Evolutionary conservation across 345 rosid species (phyloP).

Genomic region (Pseudoturritis turrita): DNA sequence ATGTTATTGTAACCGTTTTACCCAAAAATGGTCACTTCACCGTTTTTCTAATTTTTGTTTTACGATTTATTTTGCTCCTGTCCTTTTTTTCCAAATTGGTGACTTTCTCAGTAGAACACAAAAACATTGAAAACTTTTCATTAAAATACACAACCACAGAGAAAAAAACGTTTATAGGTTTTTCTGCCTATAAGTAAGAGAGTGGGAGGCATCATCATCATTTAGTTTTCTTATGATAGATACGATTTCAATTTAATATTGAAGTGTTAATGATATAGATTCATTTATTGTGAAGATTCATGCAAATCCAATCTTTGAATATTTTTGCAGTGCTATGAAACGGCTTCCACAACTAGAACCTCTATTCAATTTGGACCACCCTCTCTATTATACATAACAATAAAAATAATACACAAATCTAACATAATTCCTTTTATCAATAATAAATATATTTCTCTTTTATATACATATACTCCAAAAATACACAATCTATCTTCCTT

Average conservation of each 20-base stretch:
- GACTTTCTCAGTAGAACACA: no score
- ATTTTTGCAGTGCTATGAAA: constrained; percentile 8
- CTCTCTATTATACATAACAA: neutral
- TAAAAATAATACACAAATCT: neutral
- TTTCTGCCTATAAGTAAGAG: neutral
- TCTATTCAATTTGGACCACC: constrained; percentile 12
- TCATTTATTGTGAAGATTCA: constrained; percentile 26
- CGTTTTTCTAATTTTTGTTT: no score
- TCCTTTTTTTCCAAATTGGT: no score
- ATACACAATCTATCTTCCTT: neutral
- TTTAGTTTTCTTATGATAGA: neutral
- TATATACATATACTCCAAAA: neutral
- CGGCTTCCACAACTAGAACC: constrained; percentile 14
- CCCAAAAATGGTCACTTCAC: no score
- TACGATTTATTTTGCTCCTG: no score
- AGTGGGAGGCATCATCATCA: neutral
- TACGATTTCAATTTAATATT: neutral
- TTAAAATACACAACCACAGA: no score
- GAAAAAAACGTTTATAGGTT: no score
- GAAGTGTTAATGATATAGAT: neutral
- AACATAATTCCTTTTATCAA: neutral
- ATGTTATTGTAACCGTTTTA: no score
- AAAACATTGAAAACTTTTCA: no score
- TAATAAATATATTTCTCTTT: neutral
- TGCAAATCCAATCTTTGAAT: constrained; percentile 21